Evolutionary conservation across 371 early-diverging fungal genomes (phyloP), one percentile per base, ranked within the genome.

Genomic region (Fennellomyces sp.): DNA sequence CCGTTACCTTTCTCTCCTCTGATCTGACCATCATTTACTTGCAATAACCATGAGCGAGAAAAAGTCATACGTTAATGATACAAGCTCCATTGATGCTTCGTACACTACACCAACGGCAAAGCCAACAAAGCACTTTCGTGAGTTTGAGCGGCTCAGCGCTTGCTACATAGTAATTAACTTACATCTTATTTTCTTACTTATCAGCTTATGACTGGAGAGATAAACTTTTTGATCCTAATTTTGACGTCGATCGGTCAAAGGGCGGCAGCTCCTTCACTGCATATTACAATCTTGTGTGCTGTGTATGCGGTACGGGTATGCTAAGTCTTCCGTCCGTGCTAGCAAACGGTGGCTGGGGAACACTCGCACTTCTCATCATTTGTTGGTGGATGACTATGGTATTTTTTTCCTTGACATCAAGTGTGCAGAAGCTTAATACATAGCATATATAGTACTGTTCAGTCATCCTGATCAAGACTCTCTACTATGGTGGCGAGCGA

Each of bases 251-350:
- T 31, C 56, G 60, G 5, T 11, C 50, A 12, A 51, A 64, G 17
- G 63, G 30, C 8, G 59, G 70, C 1, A 65, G 61, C 10, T 56
- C 64, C 12, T 76, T 79, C 51, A 63, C 67, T 19, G 76, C 85
- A 17, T 85, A 81, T 52, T 75, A 83, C 30, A 88, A 86, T 68
- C 63, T 88, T 7, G 86, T 88, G 27, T 88, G 92, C 72, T 88
- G 91, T 11, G 82, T 91, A 10, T 89, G 90, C 2, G 94, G 94
- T 27, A 88, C 90, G 7, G 95, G 95, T 19, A 85, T 90, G 19
- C 79, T 94, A 13, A 91, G 91, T 54, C 73, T 94, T 6, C 91
- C 94, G 1, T 52, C 30, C 8, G 30, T 33, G 11, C 33, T 52
- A 10, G 23, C 75, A 29, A 84, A 88, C 45, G 85, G 88, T 35